phyloP scores from a whole-genome alignment of 2,329 filamentous ascomycete genomes.

The Fusarium subglutinans region DNA sequence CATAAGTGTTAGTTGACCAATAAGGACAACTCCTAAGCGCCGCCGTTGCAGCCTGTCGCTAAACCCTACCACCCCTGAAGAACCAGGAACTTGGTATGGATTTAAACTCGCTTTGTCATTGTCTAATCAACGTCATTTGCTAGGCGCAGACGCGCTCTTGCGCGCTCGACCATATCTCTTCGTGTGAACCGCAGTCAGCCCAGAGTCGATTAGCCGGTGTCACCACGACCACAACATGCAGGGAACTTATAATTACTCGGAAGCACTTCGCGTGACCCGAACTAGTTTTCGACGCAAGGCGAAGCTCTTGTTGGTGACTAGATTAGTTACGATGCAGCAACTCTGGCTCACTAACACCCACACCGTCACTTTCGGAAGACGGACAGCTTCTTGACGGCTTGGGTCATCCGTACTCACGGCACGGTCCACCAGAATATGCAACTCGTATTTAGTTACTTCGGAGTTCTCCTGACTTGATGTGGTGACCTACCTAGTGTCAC shows the following conservation, averaged over 20 bases:
- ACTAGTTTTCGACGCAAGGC: constrained; percentile 20
- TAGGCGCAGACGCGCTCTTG: constrained; percentile 17
- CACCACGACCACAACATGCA: constrained; percentile 16
- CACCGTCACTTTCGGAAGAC: constrained; percentile 30
- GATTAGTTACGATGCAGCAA: constrained; percentile 27
- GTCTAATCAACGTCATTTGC: constrained; percentile 27
- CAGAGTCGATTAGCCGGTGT: constrained; percentile 15
- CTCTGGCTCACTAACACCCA: constrained; percentile 26
- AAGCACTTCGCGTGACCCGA: constrained; percentile 1
- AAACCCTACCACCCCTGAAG: constrained; percentile 37
- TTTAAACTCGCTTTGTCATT: constrained; percentile 17
- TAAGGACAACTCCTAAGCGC: constrained; percentile 43
- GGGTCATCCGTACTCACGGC: constrained; percentile 3
- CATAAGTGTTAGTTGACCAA: constrained; percentile 36
- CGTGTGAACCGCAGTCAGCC: background rate
- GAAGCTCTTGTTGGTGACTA: constrained; percentile 39
- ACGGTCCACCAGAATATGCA: constrained; percentile 14
- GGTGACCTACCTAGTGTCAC: background rate
- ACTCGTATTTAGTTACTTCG: background rate
- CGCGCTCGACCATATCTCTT: constrained; percentile 7
- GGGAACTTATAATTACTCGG: constrained; percentile 18
- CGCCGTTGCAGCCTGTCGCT: constrained; percentile 42
- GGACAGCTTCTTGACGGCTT: constrained; percentile 14
- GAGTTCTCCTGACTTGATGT: constrained; percentile 16
- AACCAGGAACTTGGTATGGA: constrained; percentile 25